Percentiles rank a stretch among this genome's conserved stretches.
Conservation (phyloP, 208 protist species). For the Trypanosoma scelopori region DNA sequence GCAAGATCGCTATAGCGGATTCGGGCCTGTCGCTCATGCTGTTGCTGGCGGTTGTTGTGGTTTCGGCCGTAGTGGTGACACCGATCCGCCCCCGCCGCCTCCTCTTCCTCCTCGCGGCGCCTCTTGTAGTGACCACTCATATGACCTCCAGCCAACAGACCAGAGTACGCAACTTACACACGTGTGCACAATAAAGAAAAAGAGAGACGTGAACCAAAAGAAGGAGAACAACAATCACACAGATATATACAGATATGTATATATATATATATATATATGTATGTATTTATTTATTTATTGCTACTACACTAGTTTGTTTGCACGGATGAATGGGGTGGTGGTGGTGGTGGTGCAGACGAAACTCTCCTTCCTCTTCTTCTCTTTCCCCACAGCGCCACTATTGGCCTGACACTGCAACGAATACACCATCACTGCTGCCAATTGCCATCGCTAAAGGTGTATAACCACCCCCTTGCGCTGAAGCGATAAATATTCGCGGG, state of each 20-base stretch:
- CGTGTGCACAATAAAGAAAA: constrained; percentile 7
- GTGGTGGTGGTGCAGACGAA: no score
- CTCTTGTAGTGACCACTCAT: constrained; percentile 41
- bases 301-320: no score
- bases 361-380: no score
- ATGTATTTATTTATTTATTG: no score
- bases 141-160: no score
- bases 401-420: neutral
- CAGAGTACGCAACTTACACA: neutral
- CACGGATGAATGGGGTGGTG: no score
- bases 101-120: constrained; percentile 33
- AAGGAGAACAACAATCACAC: neutral
- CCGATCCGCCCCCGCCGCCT: neutral
- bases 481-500: constrained; percentile 10
- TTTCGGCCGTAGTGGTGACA: neutral
- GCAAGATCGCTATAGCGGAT: constrained; percentile 79
- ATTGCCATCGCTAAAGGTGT: constrained; percentile 13
- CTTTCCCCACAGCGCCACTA: neutral
- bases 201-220: constrained; percentile 5
- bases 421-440: no score
- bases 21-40: constrained; percentile 18
- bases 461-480: constrained; percentile 16
- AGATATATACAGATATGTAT: no score
- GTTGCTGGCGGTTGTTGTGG: neutral
- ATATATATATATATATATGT: no score